Percentiles rank a stretch among this genome's conserved stretches.
Conservation (phyloP, 2,329 filamentous ascomycete genomes). For the Didymella sp. region DNA sequence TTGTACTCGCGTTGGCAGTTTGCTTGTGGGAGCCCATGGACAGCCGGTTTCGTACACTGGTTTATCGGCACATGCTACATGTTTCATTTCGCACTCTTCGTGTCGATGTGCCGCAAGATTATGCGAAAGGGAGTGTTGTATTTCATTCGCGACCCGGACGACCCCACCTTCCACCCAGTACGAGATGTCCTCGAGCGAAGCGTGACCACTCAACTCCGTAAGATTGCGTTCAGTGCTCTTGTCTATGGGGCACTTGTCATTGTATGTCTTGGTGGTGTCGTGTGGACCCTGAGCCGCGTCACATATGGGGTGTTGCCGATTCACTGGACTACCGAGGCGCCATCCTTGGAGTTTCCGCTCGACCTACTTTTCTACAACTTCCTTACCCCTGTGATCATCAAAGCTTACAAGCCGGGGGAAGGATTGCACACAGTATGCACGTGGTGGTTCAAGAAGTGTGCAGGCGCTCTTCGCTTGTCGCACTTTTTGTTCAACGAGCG, state of each 20-base stretch:
- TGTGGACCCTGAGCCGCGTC: slow-evolving; percentile 81
- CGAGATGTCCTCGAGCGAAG: slow-evolving; percentile 94
- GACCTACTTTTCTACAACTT: slow-evolving; percentile 98
- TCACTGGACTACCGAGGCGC: slow-evolving; percentile 91
- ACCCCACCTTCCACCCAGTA: slow-evolving; percentile 97
- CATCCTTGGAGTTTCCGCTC: slow-evolving; percentile 90
- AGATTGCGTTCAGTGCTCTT: slow-evolving; percentile 94
- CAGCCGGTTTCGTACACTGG: slow-evolving; percentile 97
- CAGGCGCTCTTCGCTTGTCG: slow-evolving; percentile 78
- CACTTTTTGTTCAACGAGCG: slow-evolving; percentile 93
- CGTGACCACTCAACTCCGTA: slow-evolving; percentile 89
- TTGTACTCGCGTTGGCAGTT: slow-evolving; percentile 80
- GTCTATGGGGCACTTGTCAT: slow-evolving; percentile 95
- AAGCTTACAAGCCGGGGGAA: slow-evolving; percentile 83
- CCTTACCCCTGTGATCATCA: slow-evolving; percentile 85
- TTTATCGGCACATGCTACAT: slow-evolving; percentile 99
- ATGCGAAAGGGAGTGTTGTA: slow-evolving; percentile 95
- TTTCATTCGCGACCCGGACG: slow-evolving; percentile 97
- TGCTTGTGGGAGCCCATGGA: slow-evolving; percentile 78
- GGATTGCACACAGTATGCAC: slow-evolving; percentile 84
- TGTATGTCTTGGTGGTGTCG: slow-evolving; percentile 90
- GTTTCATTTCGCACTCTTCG: slow-evolving; percentile 99
- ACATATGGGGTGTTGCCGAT: slow-evolving; percentile 81
- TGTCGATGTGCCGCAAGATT: slow-evolving; percentile 98
- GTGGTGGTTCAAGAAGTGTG: slow-evolving; percentile 95